A percentile compares a stretch with the other conserved stretches of the same genome.
phyloP scores from a whole-genome alignment of 805 yeast genomes.

The Saccharomycopsis malanga region DNA sequence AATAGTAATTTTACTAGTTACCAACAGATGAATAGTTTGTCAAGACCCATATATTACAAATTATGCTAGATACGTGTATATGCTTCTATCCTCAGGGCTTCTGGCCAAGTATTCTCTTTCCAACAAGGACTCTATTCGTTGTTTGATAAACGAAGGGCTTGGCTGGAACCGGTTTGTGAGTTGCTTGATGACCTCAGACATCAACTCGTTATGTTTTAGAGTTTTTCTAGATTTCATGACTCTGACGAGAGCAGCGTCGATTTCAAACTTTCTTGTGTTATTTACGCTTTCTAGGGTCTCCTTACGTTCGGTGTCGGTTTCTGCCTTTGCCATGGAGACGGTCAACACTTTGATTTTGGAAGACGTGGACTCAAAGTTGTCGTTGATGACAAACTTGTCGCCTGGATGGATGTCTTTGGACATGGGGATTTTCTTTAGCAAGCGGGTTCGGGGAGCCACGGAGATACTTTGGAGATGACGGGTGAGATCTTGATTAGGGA shows the following conservation, averaged over 20 bases:
- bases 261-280: slow-evolving; percentile 57
- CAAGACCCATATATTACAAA: background rate
- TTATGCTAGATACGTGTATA: slow-evolving; percentile 65
- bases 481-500: slow-evolving; percentile 65
- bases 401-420: slow-evolving; percentile 56
- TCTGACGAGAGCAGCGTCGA: slow-evolving; percentile 83
- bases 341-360: slow-evolving; percentile 70
- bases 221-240: slow-evolving; percentile 73
- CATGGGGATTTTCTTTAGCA: slow-evolving; percentile 71
- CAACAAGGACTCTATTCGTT: slow-evolving; percentile 63
- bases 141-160: slow-evolving; percentile 57
- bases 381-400: slow-evolving; percentile 64
- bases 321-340: slow-evolving; percentile 42
- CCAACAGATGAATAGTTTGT: no score
- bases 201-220: slow-evolving; percentile 54
- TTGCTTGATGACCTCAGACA: slow-evolving; percentile 58
- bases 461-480: slow-evolving; percentile 80
- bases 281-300: slow-evolving; percentile 48
- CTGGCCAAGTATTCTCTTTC: slow-evolving; percentile 79
- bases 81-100: slow-evolving; percentile 49
- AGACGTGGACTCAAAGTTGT: slow-evolving; percentile 59
- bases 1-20: no score
- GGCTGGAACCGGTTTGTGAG: slow-evolving; percentile 62
- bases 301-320: slow-evolving; percentile 44
- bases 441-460: slow-evolving; percentile 71